Percentiles rank a stretch among this genome's conserved stretches.
phyloP scores from a whole-genome alignment of 1,284 basidiomycete genomes.

The Puccinia coronata region DNA sequence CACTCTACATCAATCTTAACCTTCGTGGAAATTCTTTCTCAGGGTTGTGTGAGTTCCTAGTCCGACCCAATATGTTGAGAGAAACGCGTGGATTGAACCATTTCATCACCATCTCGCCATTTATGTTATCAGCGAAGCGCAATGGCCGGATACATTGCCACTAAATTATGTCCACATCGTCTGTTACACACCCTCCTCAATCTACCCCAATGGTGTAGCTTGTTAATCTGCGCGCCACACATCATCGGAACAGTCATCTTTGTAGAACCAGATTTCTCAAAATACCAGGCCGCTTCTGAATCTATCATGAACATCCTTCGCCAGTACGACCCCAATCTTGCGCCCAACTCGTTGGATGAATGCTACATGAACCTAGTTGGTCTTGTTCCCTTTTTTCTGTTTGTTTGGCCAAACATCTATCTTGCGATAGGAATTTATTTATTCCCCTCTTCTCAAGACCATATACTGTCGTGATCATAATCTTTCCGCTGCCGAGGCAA shows the following conservation, averaged over 20 bases:
- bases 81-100: no score
- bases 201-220: no score
- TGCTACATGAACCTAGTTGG: slow-evolving; percentile 34
- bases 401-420: not conserved
- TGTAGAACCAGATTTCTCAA: slow-evolving; percentile 21
- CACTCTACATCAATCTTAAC: no score
- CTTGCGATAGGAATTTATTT: not conserved
- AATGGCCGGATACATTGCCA: slow-evolving; percentile 30
- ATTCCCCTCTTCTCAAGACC: not conserved
- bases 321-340: slow-evolving; percentile 33
- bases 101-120: no score
- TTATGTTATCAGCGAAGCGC: slow-evolving; percentile 42
- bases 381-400: no score
- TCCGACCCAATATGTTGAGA: no score
- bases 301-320: slow-evolving; percentile 36
- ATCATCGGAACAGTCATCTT: slow-evolving; percentile 24
- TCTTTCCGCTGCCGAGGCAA: slow-evolving; percentile 19
- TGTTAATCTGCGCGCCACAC: no score
- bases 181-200: not conserved
- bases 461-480: slow-evolving; percentile 24
- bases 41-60: slow-evolving; percentile 25
- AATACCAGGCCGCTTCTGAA: slow-evolving; percentile 29
- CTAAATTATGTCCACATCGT: slow-evolving; percentile 39
- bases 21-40: no score
- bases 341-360: slow-evolving; percentile 22